Conservation (phyloP, 805 yeast genomes). For the Tetrapisispora phaffii region DNA sequence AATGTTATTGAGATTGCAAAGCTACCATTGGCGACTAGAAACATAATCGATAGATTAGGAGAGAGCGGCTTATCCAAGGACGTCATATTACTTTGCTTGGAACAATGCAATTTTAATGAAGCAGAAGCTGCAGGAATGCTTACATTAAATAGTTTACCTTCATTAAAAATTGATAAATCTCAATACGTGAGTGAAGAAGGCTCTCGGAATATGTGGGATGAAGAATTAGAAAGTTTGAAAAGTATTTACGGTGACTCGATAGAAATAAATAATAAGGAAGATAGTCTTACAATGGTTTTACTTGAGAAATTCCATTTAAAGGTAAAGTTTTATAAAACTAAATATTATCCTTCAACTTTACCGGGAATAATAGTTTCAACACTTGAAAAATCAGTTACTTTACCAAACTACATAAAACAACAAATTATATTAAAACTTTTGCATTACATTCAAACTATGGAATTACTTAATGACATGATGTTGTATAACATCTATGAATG, state of each 20-base stretch:
- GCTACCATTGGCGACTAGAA: constrained; percentile 37
- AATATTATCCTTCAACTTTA: constrained; percentile 50
- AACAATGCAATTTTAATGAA: constrained; percentile 37
- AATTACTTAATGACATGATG: constrained; percentile 59
- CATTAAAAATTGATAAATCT: constrained; percentile 6
- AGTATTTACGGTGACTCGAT: constrained; percentile 48
- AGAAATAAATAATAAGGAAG: constrained; percentile 22
- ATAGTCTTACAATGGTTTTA: constrained; percentile 28
- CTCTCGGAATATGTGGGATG: constrained; percentile 52
- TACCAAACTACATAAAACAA: constrained; percentile 62
- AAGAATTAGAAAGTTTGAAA: constrained; percentile 60
- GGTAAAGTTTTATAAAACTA: constrained; percentile 37
- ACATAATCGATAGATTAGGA: constrained; percentile 45
- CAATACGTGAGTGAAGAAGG: constrained; percentile 16
- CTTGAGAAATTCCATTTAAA: constrained; percentile 25
- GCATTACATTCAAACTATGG: constrained; percentile 34
- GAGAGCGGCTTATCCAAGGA: constrained; percentile 65
- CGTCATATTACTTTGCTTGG: constrained; percentile 45
- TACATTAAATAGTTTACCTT: constrained; percentile 31
- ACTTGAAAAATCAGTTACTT: constrained; percentile 33
- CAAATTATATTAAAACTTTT: constrained; percentile 43
- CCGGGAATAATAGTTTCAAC: constrained; percentile 59
- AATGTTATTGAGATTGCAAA: constrained; percentile 41
- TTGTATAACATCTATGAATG: constrained; percentile 65
- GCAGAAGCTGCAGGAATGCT: constrained; percentile 40